Evolutionary conservation across 2,329 filamentous ascomycete genomes (phyloP).

Genomic region (Parasarocladium wereldwijsianum): DNA sequence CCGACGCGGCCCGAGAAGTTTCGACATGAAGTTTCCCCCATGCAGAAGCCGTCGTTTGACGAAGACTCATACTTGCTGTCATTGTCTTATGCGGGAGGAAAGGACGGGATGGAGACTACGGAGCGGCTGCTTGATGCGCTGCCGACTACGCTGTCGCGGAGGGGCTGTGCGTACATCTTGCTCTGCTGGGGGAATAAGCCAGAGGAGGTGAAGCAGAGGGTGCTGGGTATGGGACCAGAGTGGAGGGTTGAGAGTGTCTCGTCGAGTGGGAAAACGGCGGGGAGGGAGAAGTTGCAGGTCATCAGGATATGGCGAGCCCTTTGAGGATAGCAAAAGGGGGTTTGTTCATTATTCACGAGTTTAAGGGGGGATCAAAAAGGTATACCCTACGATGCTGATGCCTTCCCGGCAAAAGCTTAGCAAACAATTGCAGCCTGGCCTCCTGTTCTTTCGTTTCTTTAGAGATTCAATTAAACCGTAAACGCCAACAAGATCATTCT

Average conservation of each 20-base stretch:
- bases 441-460: too few relatives aligned
- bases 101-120: slow-evolving; percentile 89
- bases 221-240: slow-evolving; percentile 31
- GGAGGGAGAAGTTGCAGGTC: slow-evolving; percentile 89
- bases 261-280: slow-evolving; percentile 71
- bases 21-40: slow-evolving; percentile 10
- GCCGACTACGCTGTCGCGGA: slow-evolving; percentile 42
- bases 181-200: slow-evolving; percentile 87
- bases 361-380: too few relatives aligned
- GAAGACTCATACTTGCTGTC: slow-evolving; percentile 72
- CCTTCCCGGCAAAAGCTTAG: too few relatives aligned
- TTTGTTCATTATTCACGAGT: too few relatives aligned
- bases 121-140: slow-evolving; percentile 60
- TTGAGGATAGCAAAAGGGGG: slow-evolving; percentile 16
- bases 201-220: slow-evolving; percentile 49
- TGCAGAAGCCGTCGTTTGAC: slow-evolving; percentile 42
- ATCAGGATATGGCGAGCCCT: slow-evolving; percentile 66
- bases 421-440: too few relatives aligned
- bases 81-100: slow-evolving; percentile 77
- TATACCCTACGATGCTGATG: too few relatives aligned
- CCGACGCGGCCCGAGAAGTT: slow-evolving; percentile 34
- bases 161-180: slow-evolving; percentile 78
- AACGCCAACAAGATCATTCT: too few relatives aligned
- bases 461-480: too few relatives aligned
- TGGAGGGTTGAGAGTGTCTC: slow-evolving; percentile 73